Evolutionary conservation across 1,284 basidiomycete genomes (phyloP).

Genomic region (Pseudozyma hubeiensis): DNA sequence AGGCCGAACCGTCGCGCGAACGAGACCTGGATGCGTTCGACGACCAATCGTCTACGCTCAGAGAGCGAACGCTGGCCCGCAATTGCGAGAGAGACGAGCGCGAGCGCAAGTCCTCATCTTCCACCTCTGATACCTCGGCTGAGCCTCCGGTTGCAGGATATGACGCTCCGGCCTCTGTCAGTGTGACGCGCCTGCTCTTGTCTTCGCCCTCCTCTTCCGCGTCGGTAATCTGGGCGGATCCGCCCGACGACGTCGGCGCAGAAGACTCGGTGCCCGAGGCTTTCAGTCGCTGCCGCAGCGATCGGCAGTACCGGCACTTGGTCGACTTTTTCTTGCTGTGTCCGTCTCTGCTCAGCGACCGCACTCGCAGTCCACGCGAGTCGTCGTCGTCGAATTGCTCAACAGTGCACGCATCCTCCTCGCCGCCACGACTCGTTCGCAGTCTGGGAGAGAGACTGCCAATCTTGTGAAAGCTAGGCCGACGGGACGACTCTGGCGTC

Average conservation of each 20-base stretch:
- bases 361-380: slow-evolving; percentile 16
- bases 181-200: not conserved
- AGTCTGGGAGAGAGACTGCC: slow-evolving; percentile 18
- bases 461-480: slow-evolving; percentile 38
- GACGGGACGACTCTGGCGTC: slow-evolving; percentile 45
- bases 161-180: not conserved
- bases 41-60: slow-evolving; percentile 36
- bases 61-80: slow-evolving; percentile 41
- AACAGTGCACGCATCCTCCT: slow-evolving; percentile 5
- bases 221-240: slow-evolving; percentile 45
- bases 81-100: slow-evolving; percentile 20
- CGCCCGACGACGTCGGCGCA: slow-evolving; percentile 27
- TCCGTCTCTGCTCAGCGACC: slow-evolving; percentile 41
- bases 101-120: slow-evolving; percentile 27
- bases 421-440: slow-evolving; percentile 17
- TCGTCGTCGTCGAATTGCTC: slow-evolving; percentile 37
- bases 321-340: slow-evolving; percentile 49
- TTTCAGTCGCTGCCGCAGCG: slow-evolving; percentile 41
- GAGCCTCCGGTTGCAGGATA: slow-evolving; percentile 8
- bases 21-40: slow-evolving; percentile 21
- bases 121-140: slow-evolving; percentile 32
- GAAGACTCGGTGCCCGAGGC: slow-evolving; percentile 18
- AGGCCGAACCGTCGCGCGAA: slow-evolving; percentile 17
- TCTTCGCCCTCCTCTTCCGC: slow-evolving; percentile 26
- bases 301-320: slow-evolving; percentile 47